These are phyloP conservation scores for Pseudozyma tsukubaensis DNA, from an alignment of 1,284 basidiomycete genomes.

Conservation along the genomic window DNA sequence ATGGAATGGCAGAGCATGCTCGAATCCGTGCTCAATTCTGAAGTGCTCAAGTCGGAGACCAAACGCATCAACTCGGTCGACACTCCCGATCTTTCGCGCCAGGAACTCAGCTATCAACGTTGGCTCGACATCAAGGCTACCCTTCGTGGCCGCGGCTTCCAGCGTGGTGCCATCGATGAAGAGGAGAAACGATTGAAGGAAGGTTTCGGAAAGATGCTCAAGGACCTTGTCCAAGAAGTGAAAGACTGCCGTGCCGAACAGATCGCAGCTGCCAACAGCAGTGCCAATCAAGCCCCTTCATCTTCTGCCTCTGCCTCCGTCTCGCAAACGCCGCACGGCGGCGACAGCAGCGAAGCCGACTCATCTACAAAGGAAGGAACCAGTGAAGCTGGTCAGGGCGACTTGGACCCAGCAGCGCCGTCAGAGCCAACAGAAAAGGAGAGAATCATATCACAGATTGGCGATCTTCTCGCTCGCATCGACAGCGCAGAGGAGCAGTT, in stretches of 20 bases:
- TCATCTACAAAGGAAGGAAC: conserved; percentile 6
- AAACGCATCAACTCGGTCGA: conserved; percentile 69
- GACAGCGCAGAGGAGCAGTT: conserved; percentile 65
- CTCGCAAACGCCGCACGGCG: conserved; percentile 68
- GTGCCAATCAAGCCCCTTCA: background rate
- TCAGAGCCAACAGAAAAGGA: conserved; percentile 42
- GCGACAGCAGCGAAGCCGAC: conserved; percentile 5
- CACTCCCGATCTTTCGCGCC: conserved; percentile 55
- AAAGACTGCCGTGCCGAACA: conserved; percentile 75
- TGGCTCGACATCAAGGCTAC: conserved; percentile 93
- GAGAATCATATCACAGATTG: conserved; percentile 47
- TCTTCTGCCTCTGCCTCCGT: conserved; percentile 13
- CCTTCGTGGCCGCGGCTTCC: conserved; percentile 74
- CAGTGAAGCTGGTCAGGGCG: conserved; percentile 10
- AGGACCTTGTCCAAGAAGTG: conserved; percentile 85
- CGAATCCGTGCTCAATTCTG: conserved; percentile 64
- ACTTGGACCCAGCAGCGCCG: conserved; percentile 11
- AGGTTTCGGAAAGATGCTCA: conserved; percentile 81
- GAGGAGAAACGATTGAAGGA: conserved; percentile 86
- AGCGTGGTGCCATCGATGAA: conserved; percentile 77
- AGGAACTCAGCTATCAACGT: conserved; percentile 71
- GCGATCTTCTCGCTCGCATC: conserved; percentile 54
- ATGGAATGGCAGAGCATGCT: conserved; percentile 69
- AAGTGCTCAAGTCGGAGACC: conserved; percentile 67
- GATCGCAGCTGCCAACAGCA: conserved; percentile 62